Evolutionary conservation across 2,329 filamentous ascomycete genomes (phyloP).

Genomic region (Colletotrichum liaoningense): DNA sequence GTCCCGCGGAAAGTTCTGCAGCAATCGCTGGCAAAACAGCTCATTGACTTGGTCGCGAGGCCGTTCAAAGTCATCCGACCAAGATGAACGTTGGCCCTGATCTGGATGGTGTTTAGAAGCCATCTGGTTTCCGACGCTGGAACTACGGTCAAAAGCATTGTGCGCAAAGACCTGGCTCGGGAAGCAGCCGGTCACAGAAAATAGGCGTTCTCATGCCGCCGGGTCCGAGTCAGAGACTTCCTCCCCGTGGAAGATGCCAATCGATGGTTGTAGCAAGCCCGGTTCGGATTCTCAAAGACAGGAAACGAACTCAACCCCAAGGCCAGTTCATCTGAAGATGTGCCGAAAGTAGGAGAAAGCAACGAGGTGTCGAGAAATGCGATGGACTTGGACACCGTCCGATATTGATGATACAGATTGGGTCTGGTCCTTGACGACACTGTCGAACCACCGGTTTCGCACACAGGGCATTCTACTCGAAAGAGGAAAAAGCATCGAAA

Average conservation of each 20-base stretch:
- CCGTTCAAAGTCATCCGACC: conserved; percentile 11
- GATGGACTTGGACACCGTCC: conserved; percentile 22
- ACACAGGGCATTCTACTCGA: conserved; percentile 25
- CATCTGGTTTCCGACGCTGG: conserved; percentile 9
- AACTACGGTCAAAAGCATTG: conserved; percentile 3
- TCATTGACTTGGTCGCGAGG: not conserved
- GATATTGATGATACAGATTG: conserved; percentile 26
- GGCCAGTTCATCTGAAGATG: conserved; percentile 24
- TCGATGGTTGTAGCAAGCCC: not conserved
- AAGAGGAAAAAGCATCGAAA: conserved; percentile 32
- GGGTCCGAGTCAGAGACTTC: conserved; percentile 11
- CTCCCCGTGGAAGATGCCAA: not conserved
- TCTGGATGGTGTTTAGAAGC: not conserved
- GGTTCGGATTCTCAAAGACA: not conserved
- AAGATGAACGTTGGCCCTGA: not conserved
- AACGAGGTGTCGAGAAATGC: conserved; percentile 14
- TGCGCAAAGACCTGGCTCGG: conserved; percentile 21
- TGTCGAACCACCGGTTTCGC: conserved; percentile 11
- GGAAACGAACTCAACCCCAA: conserved; percentile 8
- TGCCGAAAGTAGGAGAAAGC: conserved; percentile 32
- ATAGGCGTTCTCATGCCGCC: conserved; percentile 16
- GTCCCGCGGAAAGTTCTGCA: not conserved
- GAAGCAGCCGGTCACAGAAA: conserved; percentile 29
- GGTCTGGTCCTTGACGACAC: conserved; percentile 18
- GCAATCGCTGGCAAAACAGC: not conserved